Evolutionary conservation across 768 basidiomycete genomes (phyloP).

Genomic region (Podaxis sp.): DNA sequence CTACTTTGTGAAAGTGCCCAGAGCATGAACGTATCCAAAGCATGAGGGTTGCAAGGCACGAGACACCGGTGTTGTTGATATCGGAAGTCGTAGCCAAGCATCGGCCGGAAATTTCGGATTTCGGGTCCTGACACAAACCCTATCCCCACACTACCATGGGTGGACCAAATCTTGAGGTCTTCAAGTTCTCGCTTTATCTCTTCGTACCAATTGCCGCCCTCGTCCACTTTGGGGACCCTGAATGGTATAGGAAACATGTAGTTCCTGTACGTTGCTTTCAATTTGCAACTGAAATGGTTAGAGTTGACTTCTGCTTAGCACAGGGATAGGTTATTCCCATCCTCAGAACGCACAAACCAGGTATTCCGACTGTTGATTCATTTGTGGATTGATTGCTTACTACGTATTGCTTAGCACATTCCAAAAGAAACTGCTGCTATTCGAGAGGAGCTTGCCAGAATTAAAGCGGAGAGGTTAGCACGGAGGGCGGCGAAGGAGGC

Average conservation of each 20-base stretch:
- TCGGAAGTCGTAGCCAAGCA: not conserved
- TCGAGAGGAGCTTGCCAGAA: constrained; percentile 65
- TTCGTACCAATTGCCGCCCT: constrained; percentile 80
- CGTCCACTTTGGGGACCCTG: constrained; percentile 82
- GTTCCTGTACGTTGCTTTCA: constrained; percentile 49
- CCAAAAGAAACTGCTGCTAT: constrained; percentile 65
- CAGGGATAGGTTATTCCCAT: constrained; percentile 67
- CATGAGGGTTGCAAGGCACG: no score
- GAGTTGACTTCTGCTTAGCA: constrained; percentile 40
- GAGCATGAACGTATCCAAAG: no score
- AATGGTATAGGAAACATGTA: constrained; percentile 79
- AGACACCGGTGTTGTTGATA: not conserved
- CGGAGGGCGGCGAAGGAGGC: constrained; percentile 42
- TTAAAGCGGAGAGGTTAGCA: constrained; percentile 54
- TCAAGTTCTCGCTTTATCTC: constrained; percentile 86
- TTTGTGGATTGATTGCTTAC: not conserved
- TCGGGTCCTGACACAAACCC: not conserved
- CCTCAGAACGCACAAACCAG: constrained; percentile 49
- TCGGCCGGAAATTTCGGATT: not conserved
- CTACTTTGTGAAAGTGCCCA: no score
- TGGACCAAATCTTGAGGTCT: constrained; percentile 80
- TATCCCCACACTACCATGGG: constrained; percentile 38
- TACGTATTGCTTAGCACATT: constrained; percentile 36
- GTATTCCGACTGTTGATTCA: constrained; percentile 24
- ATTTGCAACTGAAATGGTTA: not conserved